Base-by-base conservation (phyloP, 345 rosid species). In the Nasturtium officinale region DNA sequence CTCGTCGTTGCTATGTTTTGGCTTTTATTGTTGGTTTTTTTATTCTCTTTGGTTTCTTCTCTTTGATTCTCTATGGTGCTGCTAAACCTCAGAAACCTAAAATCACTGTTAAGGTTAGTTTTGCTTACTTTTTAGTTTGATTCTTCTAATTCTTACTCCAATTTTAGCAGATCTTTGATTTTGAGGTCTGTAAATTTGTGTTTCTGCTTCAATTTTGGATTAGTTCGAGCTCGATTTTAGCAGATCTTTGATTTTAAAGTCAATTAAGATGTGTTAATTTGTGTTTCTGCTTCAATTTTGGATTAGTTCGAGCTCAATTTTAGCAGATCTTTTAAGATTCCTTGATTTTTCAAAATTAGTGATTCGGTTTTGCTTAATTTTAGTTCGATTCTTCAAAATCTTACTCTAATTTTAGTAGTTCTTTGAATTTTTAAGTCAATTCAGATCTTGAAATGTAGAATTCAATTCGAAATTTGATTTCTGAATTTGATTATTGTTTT, bases 51-150 rank as follows among this genome's bases (percentile, higher is more conserved):
- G 83, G 96, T 26, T 9, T 91, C 47, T 95, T 95, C 67, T 82
- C 99, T 38, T 62, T 95, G 50, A 87, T 95, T 74, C 93, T 95
- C 15, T 91, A 92, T 83, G 97, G 90, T 3, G 98, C 96, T 51
- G 87, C 90, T 59, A 95, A 78, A 79, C 87, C 91, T 10, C 93
- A 87, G 79, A 95, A 95, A 65, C 99, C 99, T 62, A 88, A 83
- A 65, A 87, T 95, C 82, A 84, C 92, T 6, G 72, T 91, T 80
- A 87, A 83, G 97, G 99, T 89, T 58, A 5, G 65, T 5, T 65
- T 21, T 4, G 17, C 32, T 35, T 46, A 16, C 18, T n/a, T 9
- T 48, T 4, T 5, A 18, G 53, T 20, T 48, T 3, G 26, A 48
- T 48, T 47, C 52, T 26, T 53, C 33, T 12, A 21, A 33, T 0